These are phyloP conservation scores for Petasospora rhodanensis DNA, from an alignment of 1,139 yeast genomes.

Conservation along the genomic window DNA sequence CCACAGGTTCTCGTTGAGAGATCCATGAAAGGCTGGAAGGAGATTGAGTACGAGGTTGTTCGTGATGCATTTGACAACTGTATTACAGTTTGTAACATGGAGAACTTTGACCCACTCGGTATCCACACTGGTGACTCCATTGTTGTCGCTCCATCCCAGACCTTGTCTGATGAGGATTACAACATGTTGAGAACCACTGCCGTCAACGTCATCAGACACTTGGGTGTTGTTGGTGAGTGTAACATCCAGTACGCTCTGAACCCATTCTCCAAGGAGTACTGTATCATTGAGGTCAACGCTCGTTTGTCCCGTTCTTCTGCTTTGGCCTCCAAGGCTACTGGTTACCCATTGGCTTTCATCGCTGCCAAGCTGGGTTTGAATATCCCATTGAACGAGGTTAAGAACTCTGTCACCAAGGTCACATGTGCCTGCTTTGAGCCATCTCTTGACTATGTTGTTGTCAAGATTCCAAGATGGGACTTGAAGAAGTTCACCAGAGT, in stretches of 20 bases:
- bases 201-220: constrained; percentile 92
- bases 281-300: constrained; percentile 97
- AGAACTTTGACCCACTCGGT: constrained; percentile 97
- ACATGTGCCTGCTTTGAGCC: constrained; percentile 99
- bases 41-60: constrained; percentile 97
- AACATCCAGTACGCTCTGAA: constrained; percentile 96
- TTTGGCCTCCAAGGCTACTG: constrained; percentile 97
- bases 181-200: constrained; percentile 98
- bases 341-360: constrained; percentile 96
- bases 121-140: constrained; percentile 99
- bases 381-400: constrained; percentile 87
- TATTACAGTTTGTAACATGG: constrained; percentile 99
- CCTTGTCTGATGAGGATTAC: constrained; percentile 94
- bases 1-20: constrained; percentile 95
- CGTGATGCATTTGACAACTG: constrained; percentile 97
- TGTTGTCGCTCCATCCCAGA: constrained; percentile 98
- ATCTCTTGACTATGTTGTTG: constrained; percentile 94
- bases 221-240: constrained; percentile 99
- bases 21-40: constrained; percentile 99
- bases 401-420: constrained; percentile 89
- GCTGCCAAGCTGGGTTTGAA: constrained; percentile 97
- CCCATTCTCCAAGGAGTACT: constrained; percentile 90
- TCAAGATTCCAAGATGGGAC: constrained; percentile 99
- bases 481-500: constrained; percentile 93
- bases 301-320: constrained; percentile 98